These are phyloP conservation scores for Cydonia oblonga DNA, from an alignment of 331 rosid species.

Conservation along the genomic window DNA sequence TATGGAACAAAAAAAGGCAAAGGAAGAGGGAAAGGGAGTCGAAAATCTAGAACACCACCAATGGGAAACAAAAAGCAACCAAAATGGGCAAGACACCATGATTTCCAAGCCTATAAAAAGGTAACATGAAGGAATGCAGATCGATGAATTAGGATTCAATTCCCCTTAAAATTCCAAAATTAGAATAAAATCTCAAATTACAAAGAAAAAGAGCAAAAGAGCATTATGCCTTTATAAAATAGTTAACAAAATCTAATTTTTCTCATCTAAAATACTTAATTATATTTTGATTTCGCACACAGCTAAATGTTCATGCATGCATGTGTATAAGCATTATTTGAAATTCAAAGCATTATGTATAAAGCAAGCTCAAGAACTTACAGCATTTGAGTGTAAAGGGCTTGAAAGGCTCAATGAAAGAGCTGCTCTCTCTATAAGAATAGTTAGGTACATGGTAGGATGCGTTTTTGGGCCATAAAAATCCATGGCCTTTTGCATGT, in stretches of 20 bases:
- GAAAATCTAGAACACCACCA: too few species aligned
- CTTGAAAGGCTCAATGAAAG: slow-evolving; percentile 48
- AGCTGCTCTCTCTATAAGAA: slow-evolving; percentile 70
- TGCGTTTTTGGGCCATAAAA: slow-evolving; percentile 75
- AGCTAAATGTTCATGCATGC: neutral
- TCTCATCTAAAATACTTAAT: neutral
- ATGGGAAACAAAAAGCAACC: too few species aligned
- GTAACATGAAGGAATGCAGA: too few species aligned
- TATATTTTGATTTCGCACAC: neutral
- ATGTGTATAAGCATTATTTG: neutral
- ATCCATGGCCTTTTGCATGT: slow-evolving; percentile 78
- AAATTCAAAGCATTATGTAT: neutral
- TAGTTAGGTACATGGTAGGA: slow-evolving; percentile 60
- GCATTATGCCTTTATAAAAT: neutral
- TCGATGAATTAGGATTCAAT: neutral
- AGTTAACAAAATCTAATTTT: neutral
- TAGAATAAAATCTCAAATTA: neutral
- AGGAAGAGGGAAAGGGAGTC: too few species aligned
- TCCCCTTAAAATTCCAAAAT: neutral
- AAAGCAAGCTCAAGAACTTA: slow-evolving; percentile 28
- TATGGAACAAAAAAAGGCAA: too few species aligned
- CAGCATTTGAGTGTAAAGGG: slow-evolving; percentile 54
- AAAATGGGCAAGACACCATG: too few species aligned
- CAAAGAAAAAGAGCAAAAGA: neutral
- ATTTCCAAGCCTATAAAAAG: too few species aligned